Percentiles rank a stretch among this genome's conserved stretches.
phyloP scores from a whole-genome alignment of 2,329 filamentous ascomycete species.

The Aspergillus nomiae region DNA sequence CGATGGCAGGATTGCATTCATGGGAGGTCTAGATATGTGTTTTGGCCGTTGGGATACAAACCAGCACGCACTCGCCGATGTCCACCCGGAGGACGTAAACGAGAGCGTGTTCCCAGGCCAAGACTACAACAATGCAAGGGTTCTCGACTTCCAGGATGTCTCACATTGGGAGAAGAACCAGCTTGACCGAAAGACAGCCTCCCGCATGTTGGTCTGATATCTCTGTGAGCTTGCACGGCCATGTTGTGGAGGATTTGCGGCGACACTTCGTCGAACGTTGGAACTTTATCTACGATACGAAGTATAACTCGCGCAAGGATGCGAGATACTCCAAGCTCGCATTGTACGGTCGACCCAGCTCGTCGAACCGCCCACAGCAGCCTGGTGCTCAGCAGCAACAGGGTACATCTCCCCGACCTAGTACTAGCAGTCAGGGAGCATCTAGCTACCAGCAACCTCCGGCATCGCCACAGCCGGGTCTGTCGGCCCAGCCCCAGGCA shows the following conservation, averaged over 20 bases:
- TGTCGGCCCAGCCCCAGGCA: not conserved
- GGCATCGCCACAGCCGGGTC: conserved; percentile 7
- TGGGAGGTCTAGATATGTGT: conserved; percentile 87
- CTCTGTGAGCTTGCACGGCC: conserved; percentile 72
- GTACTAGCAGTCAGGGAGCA: not conserved
- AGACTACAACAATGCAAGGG: conserved; percentile 86
- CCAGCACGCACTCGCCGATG: conserved; percentile 81
- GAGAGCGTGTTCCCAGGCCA: conserved; percentile 82
- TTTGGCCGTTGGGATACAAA: conserved; percentile 90
- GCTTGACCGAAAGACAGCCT: conserved; percentile 74
- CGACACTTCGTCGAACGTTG: conserved; percentile 83
- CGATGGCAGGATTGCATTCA: conserved; percentile 79
- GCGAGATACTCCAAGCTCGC: conserved; percentile 48
- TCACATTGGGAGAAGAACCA: conserved; percentile 82
- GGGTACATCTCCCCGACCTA: not conserved
- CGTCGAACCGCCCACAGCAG: conserved; percentile 19
- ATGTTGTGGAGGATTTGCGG: conserved; percentile 72
- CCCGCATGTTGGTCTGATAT: conserved; percentile 92
- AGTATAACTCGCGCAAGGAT: conserved; percentile 67
- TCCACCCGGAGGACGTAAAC: conserved; percentile 75
- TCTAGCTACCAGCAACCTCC: conserved; percentile 10
- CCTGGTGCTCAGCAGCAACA: conserved; percentile 8
- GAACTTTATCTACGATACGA: conserved; percentile 87
- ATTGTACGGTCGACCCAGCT: conserved; percentile 36
- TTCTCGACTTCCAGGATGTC: conserved; percentile 80